A percentile compares a stretch with the other conserved stretches of the same genome.
Evolutionary conservation across 176 grass and related monocot genomes (phyloP).

Genomic region (Alopecurus myosuroides): DNA sequence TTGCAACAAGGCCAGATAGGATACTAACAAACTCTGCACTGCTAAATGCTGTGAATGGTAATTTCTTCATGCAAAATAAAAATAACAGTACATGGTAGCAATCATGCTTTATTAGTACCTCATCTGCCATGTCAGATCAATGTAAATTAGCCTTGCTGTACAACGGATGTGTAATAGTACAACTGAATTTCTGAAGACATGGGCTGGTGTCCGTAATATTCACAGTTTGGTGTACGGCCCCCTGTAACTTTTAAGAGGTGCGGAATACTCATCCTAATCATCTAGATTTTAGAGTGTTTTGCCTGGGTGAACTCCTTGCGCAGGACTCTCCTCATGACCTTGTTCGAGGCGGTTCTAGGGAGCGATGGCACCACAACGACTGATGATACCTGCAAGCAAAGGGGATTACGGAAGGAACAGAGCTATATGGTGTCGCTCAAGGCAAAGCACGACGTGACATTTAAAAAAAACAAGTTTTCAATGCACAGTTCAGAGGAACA

Average conservation of each 20-base stretch:
- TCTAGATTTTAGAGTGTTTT: constrained; percentile 80
- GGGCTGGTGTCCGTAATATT: neutral
- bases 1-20: neutral
- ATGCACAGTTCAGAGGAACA: neutral
- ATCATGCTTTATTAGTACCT: neutral
- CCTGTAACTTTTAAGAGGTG: neutral
- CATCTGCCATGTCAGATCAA: neutral
- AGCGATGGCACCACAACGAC: constrained; percentile 59
- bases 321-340: constrained; percentile 92
- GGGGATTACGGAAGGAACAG: neutral
- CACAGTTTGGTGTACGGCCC: neutral
- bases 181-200: neutral
- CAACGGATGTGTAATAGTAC: neutral
- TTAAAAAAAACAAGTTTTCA: neutral
- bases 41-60: neutral
- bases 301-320: constrained; percentile 63
- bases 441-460: neutral
- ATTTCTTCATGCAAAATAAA: neutral
- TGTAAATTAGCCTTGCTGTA: neutral
- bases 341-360: constrained; percentile 90
- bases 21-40: neutral
- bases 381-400: constrained; percentile 62
- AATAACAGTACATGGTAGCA: neutral
- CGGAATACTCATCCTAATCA: neutral
- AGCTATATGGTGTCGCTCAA: neutral